Evolutionary conservation across 139 green algal genomes (phyloP), one percentile per base, ranked within the genome.

Genomic region (Gonium pectorale): DNA sequence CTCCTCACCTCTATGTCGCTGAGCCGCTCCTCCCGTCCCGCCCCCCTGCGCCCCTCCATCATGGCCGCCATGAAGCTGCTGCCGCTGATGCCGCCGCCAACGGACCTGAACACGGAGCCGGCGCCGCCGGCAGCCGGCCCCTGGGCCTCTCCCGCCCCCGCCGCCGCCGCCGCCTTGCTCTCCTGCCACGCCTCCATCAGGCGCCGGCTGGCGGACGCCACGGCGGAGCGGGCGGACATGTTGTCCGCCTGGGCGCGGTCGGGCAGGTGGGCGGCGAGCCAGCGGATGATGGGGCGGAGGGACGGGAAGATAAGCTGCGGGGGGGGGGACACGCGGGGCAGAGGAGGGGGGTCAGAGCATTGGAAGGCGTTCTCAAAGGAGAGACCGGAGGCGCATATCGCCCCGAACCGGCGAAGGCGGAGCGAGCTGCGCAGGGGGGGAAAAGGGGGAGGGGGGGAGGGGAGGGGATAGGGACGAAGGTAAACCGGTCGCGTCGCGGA

Each of bases 21-120:
- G 15, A 85, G 64, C 15, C 46, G 35, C 3, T 75, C 64, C 5
- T 29, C 68, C 56, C 66, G 38, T 38, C 9, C 7, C 3, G 5
- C 46, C 79, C 1, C 49, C 46, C 40, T 41, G 17, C 79, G 64
- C 35, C 26, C 79, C 63, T 77, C 64, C 79, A 85, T 24, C 79
- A 85, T 67, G 29, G 64, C 66, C 1, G 64, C 79, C 63, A 85
- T 40, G 64, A 85, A 85, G 79, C 64, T 78, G 44, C 33, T 67
- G 64, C 5, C 43, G 59, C 41, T 43, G 27, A 81, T 54, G 38
- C 74, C 74, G 11, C 37, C 52, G 54, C 74, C 74, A 33, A 81
- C 54, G 15, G 5, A 3, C 63, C 2, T 31, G 13, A 21, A 5
- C 37, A 49, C n/a, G n/a, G 37, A 6, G 21, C 26, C 66, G 6